Evolutionary conservation across 2,329 filamentous ascomycete species (phyloP).

Genomic region (Podosphaera xanthii): DNA sequence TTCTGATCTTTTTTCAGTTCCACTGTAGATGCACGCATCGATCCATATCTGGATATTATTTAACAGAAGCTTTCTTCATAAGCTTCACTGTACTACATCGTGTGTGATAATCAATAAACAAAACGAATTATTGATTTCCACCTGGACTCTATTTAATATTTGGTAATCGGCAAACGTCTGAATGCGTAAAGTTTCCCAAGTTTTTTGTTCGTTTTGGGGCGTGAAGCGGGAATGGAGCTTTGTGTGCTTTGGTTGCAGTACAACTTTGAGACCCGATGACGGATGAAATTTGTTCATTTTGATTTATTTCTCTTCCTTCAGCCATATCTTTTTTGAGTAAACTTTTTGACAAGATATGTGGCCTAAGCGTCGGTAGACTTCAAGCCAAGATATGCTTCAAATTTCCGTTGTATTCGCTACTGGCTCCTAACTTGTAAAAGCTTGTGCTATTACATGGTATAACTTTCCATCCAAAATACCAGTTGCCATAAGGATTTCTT

Average conservation of each 20-base stretch:
- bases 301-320: background rate
- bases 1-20: too few species aligned
- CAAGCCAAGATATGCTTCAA: background rate
- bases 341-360: too few species aligned
- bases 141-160: background rate
- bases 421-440: background rate
- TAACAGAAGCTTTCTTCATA: background rate
- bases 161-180: background rate
- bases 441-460: background rate
- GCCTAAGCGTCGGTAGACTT: background rate
- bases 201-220: background rate
- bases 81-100: background rate
- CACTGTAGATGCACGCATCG: too few species aligned
- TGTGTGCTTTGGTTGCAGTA: background rate
- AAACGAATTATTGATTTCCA: background rate
- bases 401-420: background rate
- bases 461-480: background rate
- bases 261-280: background rate
- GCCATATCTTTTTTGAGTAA: background rate
- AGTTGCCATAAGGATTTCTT: background rate
- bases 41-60: background rate
- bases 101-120: background rate
- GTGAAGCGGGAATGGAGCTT: background rate
- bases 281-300: background rate
- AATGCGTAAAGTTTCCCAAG: background rate